Evolutionary conservation across 805 yeast genomes (phyloP).

Genomic region (Starmerella lactis-condensi): DNA sequence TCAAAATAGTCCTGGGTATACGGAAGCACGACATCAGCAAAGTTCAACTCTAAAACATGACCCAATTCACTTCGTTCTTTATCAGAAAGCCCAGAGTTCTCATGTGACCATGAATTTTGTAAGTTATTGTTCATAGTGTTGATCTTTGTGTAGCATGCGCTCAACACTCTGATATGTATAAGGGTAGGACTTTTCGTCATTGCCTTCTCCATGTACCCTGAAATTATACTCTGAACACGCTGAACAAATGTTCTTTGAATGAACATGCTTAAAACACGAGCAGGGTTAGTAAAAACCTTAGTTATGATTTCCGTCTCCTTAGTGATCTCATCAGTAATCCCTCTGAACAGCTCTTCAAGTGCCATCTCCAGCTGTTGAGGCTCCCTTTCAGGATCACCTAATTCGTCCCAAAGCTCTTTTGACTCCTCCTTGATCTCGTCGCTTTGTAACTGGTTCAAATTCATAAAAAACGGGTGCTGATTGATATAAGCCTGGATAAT

Average conservation of each 20-base stretch:
- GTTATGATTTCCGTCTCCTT: slow-evolving; percentile 57
- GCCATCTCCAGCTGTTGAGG: slow-evolving; percentile 33
- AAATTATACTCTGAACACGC: slow-evolving; percentile 31
- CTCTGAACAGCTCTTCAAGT: slow-evolving; percentile 36
- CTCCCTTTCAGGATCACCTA: slow-evolving; percentile 41
- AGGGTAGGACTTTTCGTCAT: slow-evolving; percentile 45
- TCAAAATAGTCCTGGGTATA: slow-evolving; percentile 52
- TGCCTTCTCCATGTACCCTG: slow-evolving; percentile 42
- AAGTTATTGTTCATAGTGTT: slow-evolving; percentile 45
- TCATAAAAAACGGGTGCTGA: slow-evolving; percentile 53
- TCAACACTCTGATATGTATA: slow-evolving; percentile 41
- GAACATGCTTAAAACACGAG: slow-evolving; percentile 49
- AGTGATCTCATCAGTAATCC: slow-evolving; percentile 39
- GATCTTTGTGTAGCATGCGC: slow-evolving; percentile 41
- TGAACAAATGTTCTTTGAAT: slow-evolving; percentile 63
- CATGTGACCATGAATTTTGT: slow-evolving; percentile 34
- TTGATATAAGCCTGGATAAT: slow-evolving; percentile 68
- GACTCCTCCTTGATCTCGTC: slow-evolving; percentile 16
- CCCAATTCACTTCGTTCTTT: slow-evolving; percentile 28
- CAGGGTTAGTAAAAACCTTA: slow-evolving; percentile 52
- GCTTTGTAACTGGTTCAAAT: slow-evolving; percentile 24
- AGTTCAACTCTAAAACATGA: slow-evolving; percentile 45
- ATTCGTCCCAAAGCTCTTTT: slow-evolving; percentile 32
- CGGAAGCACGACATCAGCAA: slow-evolving; percentile 53
- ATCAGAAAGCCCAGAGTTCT: slow-evolving; percentile 10